Evolutionary conservation across 1,139 yeast species (phyloP).

Genomic region (Starmera stellimalicola): DNA sequence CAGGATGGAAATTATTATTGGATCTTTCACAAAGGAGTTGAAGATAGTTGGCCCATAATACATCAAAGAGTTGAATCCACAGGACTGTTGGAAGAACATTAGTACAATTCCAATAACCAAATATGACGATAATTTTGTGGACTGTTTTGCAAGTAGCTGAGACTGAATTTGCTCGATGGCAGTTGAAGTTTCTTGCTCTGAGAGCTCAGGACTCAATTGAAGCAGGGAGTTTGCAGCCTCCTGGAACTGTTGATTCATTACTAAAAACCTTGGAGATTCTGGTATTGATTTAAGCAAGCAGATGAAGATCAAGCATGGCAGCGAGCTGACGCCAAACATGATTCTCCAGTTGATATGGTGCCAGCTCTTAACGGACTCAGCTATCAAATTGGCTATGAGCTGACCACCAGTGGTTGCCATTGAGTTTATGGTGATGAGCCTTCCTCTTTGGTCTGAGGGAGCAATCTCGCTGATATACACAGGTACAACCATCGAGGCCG

Average conservation of each 20-base stretch:
- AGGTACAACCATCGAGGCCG: constrained; percentile 34
- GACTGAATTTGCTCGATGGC: constrained; percentile 14
- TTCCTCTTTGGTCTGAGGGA: constrained; percentile 30
- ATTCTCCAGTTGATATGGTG: constrained; percentile 30
- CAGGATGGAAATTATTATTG: constrained; percentile 55
- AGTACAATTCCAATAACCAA: constrained; percentile 58
- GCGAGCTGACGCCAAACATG: constrained; percentile 28
- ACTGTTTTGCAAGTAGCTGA: not conserved
- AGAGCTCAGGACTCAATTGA: constrained; percentile 28
- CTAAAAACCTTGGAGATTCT: constrained; percentile 50
- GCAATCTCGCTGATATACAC: constrained; percentile 33
- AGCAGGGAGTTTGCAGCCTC: constrained; percentile 30
- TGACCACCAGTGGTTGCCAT: constrained; percentile 38
- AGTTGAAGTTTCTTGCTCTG: constrained; percentile 21
- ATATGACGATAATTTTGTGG: constrained; percentile 42
- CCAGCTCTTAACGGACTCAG: constrained; percentile 18
- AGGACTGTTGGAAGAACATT: constrained; percentile 65
- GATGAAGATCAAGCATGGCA: constrained; percentile 31
- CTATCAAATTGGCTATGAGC: constrained; percentile 29
- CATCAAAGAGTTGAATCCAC: constrained; percentile 74
- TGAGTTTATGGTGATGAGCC: constrained; percentile 29
- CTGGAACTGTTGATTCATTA: constrained; percentile 28
- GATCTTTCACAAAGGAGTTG: constrained; percentile 43
- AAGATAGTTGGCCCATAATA: constrained; percentile 64
- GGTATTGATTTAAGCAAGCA: constrained; percentile 35